Conservation (phyloP, 305 asterid genomes). For the Fraxinus dipetala region DNA sequence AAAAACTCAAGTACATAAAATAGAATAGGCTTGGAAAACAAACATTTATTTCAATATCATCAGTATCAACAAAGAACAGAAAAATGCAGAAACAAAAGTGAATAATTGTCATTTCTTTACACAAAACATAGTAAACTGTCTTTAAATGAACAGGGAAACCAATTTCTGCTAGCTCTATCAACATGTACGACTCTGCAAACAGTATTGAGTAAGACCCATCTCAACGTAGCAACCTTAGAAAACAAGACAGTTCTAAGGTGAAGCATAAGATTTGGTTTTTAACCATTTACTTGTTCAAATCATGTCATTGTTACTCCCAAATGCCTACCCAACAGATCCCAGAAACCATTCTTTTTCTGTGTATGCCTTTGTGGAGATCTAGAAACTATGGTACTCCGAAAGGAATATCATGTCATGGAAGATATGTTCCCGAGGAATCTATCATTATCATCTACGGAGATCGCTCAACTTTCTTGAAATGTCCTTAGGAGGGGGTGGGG, state of each 20-base stretch:
- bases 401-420: neutral
- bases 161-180: neutral
- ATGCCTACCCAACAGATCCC: neutral
- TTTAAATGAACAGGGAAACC: neutral
- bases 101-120: neutral
- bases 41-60: conserved; percentile 4
- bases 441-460: neutral
- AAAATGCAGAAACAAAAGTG: conserved; percentile 2
- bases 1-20: neutral
- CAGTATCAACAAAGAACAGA: conserved; percentile 5
- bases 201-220: neutral
- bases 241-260: neutral
- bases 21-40: neutral
- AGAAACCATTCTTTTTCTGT: neutral
- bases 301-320: neutral
- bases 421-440: neutral
- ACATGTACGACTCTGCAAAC: neutral
- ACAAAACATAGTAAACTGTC: neutral
- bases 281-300: conserved; percentile 1
- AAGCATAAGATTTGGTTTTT: neutral
- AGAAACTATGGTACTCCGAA: neutral
- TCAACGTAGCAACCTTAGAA: neutral
- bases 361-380: neutral
- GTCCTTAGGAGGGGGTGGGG: neutral
- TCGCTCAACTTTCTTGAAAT: neutral